Percentiles rank a stretch among this genome's conserved stretches.
Conservation (phyloP, 108 stramenopile genomes). For the Nannochloropsis oceanica region DNA sequence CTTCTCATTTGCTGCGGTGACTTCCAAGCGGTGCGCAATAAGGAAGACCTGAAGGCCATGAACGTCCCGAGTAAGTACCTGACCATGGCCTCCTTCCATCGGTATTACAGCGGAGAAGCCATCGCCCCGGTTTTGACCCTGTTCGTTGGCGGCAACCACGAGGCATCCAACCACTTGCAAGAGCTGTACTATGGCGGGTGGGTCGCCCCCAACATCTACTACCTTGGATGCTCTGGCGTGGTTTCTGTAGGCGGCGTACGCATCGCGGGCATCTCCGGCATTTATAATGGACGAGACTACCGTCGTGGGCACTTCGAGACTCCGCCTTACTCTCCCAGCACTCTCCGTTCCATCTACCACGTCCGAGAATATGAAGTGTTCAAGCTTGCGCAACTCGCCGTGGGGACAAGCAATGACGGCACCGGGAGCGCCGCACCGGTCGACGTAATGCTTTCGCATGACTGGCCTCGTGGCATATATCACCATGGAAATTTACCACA, state of each 20-base stretch:
- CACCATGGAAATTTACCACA: constrained; percentile 54
- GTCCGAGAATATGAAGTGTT: constrained; percentile 64
- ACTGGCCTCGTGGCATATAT: constrained; percentile 90
- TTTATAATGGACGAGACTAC: constrained; percentile 69
- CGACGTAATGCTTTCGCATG: constrained; percentile 78
- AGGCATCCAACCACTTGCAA: constrained; percentile 77
- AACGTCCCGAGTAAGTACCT: constrained; percentile 83
- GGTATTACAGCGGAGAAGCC: constrained; percentile 73
- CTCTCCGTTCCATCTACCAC: constrained; percentile 80
- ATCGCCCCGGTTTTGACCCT: constrained; percentile 75
- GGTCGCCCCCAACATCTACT: constrained; percentile 98
- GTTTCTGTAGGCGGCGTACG: constrained; percentile 67
- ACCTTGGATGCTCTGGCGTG: constrained; percentile 73
- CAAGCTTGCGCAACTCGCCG: constrained; percentile 48
- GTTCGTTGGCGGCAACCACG: constrained; percentile 98
- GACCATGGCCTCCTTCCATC: constrained; percentile 61
- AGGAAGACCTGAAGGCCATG: constrained; percentile 59
- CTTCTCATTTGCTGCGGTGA: constrained; percentile 94
- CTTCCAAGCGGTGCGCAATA: constrained; percentile 79
- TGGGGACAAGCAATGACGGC: background rate
- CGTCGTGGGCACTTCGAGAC: constrained; percentile 52
- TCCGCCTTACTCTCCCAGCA: constrained; percentile 57
- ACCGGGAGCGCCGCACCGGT: constrained; percentile 21
- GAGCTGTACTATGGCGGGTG: constrained; percentile 93
- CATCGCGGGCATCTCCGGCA: constrained; percentile 87